These are phyloP conservation scores for Logfia minima DNA, from an alignment of 129 eudicot genomes.

Conservation along the genomic window DNA sequence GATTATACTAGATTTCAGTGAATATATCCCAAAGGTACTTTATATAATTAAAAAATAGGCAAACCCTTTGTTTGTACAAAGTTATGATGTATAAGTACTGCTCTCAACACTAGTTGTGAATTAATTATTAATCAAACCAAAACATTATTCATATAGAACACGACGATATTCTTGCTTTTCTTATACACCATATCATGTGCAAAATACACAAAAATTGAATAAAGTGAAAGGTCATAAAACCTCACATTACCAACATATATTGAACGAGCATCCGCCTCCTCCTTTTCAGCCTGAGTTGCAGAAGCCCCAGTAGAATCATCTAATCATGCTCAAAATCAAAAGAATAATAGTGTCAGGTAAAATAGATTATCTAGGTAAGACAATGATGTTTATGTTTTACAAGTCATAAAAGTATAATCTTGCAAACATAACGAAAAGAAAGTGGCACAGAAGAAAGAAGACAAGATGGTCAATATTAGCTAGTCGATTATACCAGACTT, in stretches of 20 bases:
- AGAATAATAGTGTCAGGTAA: constrained; percentile 7
- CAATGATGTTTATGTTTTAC: constrained; percentile 2
- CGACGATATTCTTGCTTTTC: not conserved
- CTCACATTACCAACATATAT: constrained; percentile 94
- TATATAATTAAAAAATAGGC: not conserved
- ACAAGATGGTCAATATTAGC: constrained; percentile 7
- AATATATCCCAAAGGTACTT: not conserved
- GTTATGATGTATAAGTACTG: constrained; percentile 1
- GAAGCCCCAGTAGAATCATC: constrained; percentile 62
- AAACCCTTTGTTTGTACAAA: not conserved
- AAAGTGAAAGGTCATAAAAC: constrained; percentile 33
- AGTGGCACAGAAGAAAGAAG: not conserved
- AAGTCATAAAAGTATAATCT: not conserved
- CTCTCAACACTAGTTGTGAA: constrained; percentile 13
- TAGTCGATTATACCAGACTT: not conserved
- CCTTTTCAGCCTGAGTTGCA: constrained; percentile 79
- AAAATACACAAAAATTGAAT: constrained; percentile 21
- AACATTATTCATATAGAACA: not conserved
- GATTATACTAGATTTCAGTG: too few species aligned
- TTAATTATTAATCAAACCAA: not conserved
- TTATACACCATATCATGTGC: not conserved
- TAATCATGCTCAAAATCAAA: constrained; percentile 31
- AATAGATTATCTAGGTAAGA: constrained; percentile 15
- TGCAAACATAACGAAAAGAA: constrained; percentile 3
- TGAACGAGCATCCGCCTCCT: constrained; percentile 89